These are phyloP conservation scores for Naganishia onofrii DNA, from an alignment of 768 basidiomycete genomes.

Conservation along the genomic window DNA sequence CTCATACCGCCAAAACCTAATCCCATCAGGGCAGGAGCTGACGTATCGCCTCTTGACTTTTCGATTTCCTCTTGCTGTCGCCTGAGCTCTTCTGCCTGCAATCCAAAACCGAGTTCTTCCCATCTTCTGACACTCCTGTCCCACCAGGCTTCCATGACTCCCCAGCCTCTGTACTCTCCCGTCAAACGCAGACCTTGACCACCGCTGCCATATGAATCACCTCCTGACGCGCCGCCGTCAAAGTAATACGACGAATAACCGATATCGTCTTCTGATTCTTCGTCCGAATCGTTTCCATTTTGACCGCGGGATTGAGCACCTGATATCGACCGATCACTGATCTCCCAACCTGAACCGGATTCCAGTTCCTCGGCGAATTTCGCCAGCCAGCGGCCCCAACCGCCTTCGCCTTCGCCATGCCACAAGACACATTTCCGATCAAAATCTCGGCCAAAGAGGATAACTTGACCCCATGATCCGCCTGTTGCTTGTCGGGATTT, in stretches of 20 bases:
- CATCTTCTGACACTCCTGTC: slow-evolving; percentile 83
- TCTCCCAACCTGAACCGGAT: slow-evolving; percentile 79
- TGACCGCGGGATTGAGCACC: slow-evolving; percentile 53
- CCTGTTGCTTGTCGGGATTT: slow-evolving; percentile 55
- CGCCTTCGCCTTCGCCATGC: slow-evolving; percentile 81
- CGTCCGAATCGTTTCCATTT: slow-evolving; percentile 39
- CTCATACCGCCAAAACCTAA: slow-evolving; percentile 43
- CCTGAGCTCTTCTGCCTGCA: slow-evolving; percentile 44
- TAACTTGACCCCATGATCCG: slow-evolving; percentile 83
- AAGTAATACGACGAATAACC: slow-evolving; percentile 49
- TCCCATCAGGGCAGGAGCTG: slow-evolving; percentile 28
- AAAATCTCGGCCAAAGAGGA: slow-evolving; percentile 97
- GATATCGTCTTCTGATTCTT: slow-evolving; percentile 48
- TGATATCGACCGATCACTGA: slow-evolving; percentile 44
- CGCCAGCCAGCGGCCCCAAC: slow-evolving; percentile 94
- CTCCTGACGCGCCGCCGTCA: slow-evolving; percentile 35
- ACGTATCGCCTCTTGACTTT: slow-evolving; percentile 33
- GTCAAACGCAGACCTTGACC: slow-evolving; percentile 70
- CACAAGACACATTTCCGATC: slow-evolving; percentile 95
- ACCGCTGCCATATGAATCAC: slow-evolving; percentile 55
- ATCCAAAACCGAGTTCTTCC: slow-evolving; percentile 72
- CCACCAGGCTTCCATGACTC: slow-evolving; percentile 86
- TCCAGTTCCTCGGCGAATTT: slow-evolving; percentile 89
- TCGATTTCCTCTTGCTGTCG: slow-evolving; percentile 36
- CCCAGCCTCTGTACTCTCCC: slow-evolving; percentile 90